These are phyloP conservation scores for Avicennia marina DNA, from an alignment of 257 asterid species.

Conservation along the genomic window DNA sequence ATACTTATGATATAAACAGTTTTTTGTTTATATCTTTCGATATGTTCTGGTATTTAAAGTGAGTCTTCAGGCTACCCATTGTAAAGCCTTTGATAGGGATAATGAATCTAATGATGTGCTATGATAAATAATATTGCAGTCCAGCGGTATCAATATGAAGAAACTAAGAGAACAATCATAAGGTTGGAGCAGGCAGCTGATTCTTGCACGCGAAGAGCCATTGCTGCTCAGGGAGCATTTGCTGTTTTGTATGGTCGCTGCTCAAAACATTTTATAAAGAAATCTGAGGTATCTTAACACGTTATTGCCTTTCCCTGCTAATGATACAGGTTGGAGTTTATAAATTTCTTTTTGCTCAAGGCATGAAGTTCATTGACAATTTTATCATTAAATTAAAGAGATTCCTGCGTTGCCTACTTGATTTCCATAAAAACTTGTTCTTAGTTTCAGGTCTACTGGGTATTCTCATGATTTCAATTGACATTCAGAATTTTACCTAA, in stretches of 20 bases:
- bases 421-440: neutral
- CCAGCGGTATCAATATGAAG: constrained; percentile 37
- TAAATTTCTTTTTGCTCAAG: neutral
- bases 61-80: neutral
- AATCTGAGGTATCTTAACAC: constrained; percentile 52
- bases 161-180: constrained; percentile 46
- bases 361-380: neutral
- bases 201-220: constrained; percentile 49
- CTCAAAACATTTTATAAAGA: constrained; percentile 54
- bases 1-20: no score
- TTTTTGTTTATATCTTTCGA: no score
- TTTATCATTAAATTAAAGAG: neutral
- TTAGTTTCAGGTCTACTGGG: neutral
- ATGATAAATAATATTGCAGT: constrained; percentile 40
- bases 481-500: no score
- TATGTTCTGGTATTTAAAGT: neutral
- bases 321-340: neutral
- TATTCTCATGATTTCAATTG: constrained; percentile 3
- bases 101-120: constrained; percentile 2
- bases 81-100: neutral
- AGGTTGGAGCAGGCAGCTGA: constrained; percentile 79
- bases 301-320: neutral
- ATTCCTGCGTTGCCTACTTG: neutral
- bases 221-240: constrained; percentile 56
- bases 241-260: constrained; percentile 57